Evolutionary conservation across 441 rosid species (phyloP).

Genomic region (Raphanus hybrid): DNA sequence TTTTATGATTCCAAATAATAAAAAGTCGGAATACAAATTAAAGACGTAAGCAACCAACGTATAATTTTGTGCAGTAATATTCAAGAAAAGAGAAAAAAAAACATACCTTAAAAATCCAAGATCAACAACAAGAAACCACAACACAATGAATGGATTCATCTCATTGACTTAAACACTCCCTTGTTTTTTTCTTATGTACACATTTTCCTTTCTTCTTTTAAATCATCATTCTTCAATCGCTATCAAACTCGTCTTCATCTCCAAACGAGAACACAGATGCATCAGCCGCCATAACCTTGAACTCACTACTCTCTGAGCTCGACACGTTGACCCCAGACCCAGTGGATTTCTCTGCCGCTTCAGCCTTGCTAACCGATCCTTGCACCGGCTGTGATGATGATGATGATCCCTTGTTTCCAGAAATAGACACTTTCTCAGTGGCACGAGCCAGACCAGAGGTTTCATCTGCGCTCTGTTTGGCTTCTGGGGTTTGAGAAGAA

Average conservation of each 20-base stretch:
- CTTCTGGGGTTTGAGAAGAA: constrained; percentile 46
- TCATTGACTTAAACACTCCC: constrained; percentile 22
- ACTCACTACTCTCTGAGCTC: constrained; percentile 75
- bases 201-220: constrained; percentile 3
- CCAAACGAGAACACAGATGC: constrained; percentile 96
- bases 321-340: constrained; percentile 39
- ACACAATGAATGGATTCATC: constrained; percentile 33
- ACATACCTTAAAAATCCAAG: constrained; percentile 1
- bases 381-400: constrained; percentile 37
- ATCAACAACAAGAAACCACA: constrained; percentile 38
- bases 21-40: constrained; percentile 4
- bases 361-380: constrained; percentile 32
- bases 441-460: constrained; percentile 54
- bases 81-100: not conserved
- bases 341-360: constrained; percentile 40
- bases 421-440: constrained; percentile 60
- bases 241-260: constrained; percentile 91
- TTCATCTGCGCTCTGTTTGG: constrained; percentile 49
- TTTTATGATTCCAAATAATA: constrained; percentile 3
- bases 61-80: constrained; percentile 29
- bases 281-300: constrained; percentile 98
- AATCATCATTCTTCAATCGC: constrained; percentile 57
- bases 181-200: constrained; percentile 39
- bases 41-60: constrained; percentile 6
- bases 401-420: constrained; percentile 49